Conservation (phyloP, 1,284 basidiomycete genomes). For the Cystobasidium slooffiae region DNA sequence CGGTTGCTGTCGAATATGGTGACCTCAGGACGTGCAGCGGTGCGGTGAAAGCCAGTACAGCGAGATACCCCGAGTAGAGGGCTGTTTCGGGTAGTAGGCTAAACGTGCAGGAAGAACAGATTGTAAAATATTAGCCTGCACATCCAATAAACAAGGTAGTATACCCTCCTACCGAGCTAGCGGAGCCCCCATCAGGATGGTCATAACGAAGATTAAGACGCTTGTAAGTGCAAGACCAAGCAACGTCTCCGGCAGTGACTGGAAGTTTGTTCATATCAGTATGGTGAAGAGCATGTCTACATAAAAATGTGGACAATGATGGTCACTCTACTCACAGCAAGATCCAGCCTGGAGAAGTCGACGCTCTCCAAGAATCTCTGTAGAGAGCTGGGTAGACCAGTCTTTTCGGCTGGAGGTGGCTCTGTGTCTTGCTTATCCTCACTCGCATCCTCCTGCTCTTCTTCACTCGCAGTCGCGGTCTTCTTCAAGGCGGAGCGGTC, state of each 20-base stretch:
- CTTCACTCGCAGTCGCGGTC: neutral
- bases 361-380: conserved; percentile 1
- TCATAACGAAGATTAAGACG: conserved; percentile 61
- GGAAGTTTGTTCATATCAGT: neutral
- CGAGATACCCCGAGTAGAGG: conserved; percentile 69
- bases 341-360: conserved; percentile 1
- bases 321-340: neutral
- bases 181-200: conserved; percentile 78
- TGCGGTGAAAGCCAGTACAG: conserved; percentile 68
- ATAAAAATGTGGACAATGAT: neutral
- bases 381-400: neutral
- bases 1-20: conserved; percentile 60
- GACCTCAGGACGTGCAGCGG: conserved; percentile 74
- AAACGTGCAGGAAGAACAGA: too few species aligned
- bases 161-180: conserved; percentile 62
- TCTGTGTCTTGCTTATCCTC: neutral
- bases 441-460: neutral
- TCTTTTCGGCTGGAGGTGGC: neutral
- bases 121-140: too few species aligned
- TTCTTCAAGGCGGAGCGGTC: conserved; percentile 13
- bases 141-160: conserved; percentile 28
- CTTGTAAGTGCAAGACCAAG: conserved; percentile 64
- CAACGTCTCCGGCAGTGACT: conserved; percentile 58
- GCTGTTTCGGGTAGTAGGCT: conserved; percentile 61
- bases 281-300: neutral